Evolutionary conservation across 2,329 filamentous ascomycete genomes (phyloP), one percentile per base, ranked within the genome.

Genomic region (Penicillium sp.): DNA sequence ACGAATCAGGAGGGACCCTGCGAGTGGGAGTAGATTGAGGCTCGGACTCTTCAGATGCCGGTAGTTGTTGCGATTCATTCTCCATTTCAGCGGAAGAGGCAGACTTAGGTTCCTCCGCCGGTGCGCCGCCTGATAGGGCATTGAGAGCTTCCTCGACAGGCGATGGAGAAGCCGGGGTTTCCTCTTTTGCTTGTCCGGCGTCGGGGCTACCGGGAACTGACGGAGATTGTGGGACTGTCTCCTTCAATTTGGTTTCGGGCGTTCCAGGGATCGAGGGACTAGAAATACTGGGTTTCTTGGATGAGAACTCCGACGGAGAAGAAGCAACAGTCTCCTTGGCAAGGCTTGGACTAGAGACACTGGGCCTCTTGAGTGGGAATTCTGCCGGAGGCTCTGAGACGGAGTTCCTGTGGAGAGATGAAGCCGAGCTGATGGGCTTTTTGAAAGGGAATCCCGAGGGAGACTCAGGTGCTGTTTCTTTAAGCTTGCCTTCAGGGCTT

Each of bases 1-100:
- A 58, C 21, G 63, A 59, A 48, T 68, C 64, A 35, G 69, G 75
- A 52, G 70, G 65, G 27, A 45, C 58, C 53, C 70, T 71, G 53
- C 60, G 65, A 55, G 51, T 61, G 33, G 59, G 38, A 51, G 55
- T 59, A 36, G 57, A 25, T 21, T 53, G 52, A 12, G 57, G 48
- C 13, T 66, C 61, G 2, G 44, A 23, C 17, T 59, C 54, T 27
- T 35, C 19, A 23, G 47, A 17, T 27, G 44, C 35, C n/a, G 41
- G 41, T n/a, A 31, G n/a, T 33, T 58, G 45, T 41, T 51, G 50
- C 6, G 58, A n/a, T 39, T 55, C 52, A 21, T 29, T 13, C 41
- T 53, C 44, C 8, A 27, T 33, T 38, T 27, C n/a, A 29, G 3
- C 29, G 12, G 38, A 35, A 38, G 57, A 33, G 15, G 6, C n/a